Base-by-base conservation (phyloP, 345 rosid species). In the Populus nigra region DNA sequence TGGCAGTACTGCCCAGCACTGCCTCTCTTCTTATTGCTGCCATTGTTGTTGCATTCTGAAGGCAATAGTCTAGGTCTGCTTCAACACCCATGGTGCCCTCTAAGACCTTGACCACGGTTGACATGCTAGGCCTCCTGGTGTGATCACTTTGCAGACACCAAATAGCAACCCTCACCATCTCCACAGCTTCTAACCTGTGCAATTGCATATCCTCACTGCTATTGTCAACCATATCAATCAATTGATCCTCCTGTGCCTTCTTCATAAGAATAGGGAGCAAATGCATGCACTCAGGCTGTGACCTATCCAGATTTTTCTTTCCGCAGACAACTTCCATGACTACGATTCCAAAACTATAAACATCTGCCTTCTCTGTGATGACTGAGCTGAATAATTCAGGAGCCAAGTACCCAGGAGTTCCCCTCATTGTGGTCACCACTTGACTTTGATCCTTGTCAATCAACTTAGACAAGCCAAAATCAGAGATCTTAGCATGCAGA, bases 101-200 rank as follows among this genome's bases (percentile, higher is more conserved):
- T 67, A 93, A 81, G 0, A 90, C 90, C 76, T 89, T 91, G 72
- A 90, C 91, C 39, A 91, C 92, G 41, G 35, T 86, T 47, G 93
- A 88, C 93, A 91, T 91, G 8, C 89, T 78, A 4, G 98, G 98
- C 81, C 96, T 90, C 65, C 78, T 85, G 39, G 82, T 88, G 66
- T 89, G 92, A 27, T 87, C 87, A 68, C 89, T 92, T 62, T 91
- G 98, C 82, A 93, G 83, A 83, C 96, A 93, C 96, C 96, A 93
- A 69, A 61, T 33, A 43, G 90, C 84, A 3, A 91, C 89, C 45
- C 78, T 74, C 7, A 90, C 90, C 82, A 89, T 83, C 69, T 93
- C 86, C 69, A 77, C 87, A 13, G 85, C 94, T 83, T 91, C 94
- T 79, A 79, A 90, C 22, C 38, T 41, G 33, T 84, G 89, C 83